Base-by-base conservation (phyloP, 2,329 filamentous ascomycete genomes). In the Epichloe bromicola region DNA sequence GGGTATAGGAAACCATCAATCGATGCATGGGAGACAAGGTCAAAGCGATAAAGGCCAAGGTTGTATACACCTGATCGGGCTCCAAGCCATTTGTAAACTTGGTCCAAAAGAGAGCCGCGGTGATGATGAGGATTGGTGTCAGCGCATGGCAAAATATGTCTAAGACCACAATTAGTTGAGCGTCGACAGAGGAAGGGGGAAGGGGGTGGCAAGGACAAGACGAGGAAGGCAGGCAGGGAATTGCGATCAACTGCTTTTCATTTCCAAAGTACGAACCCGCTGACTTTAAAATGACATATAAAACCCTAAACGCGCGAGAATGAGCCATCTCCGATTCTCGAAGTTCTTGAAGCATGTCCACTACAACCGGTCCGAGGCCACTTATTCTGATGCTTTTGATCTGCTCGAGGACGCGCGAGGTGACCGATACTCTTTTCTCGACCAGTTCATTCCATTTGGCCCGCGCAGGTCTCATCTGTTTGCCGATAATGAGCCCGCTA, bases 401-500 rank as follows among this genome's bases (percentile, higher is more conserved):
- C 26, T 30, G 26, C 26, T 30, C 26, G 10, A 30, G 60, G 36
- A 64, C 58, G 3, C 56, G 55, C 0, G 62, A 57, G 10, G 64
- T 66, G 36, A 60, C 54, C 3, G 58, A 53, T 23, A 69, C 57
- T 20, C 67, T 61, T 15, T 56, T 54, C 46, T 69, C 59, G 11
- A 62, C 59, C 14, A 59, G 60, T 36, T 56, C 49, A 3, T 61
- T 58, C 66, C 66, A 69, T 4, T 50, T 33, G 15, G 47, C 2
- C 68, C 67, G 1, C 61, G 74, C 45, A 63, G 67, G n/a, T 64
- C 70, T 62, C 26, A 30, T 30, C 26, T 30, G 26, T 30, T 60
- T 43, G 66, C 70, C 0, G 73, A 74, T 61, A 67, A 65, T 51
- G 57, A 72, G 1, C 66, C 70, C 4, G 56, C 55, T 23, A 52